A percentile compares a stretch with the other conserved stretches of the same genome.
These are phyloP conservation scores for Gossypium davidsonii DNA, from an alignment of 441 rosid genomes.

Conservation along the genomic window DNA sequence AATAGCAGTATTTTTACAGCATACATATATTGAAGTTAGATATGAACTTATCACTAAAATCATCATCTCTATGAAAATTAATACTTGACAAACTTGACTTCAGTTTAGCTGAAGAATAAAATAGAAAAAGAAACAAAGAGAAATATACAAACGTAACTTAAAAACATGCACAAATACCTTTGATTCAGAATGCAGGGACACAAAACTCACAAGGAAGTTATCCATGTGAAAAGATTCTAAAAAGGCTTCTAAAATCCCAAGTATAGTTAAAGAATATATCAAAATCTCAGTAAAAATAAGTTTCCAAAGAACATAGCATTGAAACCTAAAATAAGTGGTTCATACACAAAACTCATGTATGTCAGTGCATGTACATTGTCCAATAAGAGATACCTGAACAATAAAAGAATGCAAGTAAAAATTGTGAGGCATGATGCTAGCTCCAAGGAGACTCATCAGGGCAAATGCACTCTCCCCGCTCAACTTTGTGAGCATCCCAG, in stretches of 20 bases:
- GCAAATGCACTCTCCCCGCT: slow-evolving; percentile 73
- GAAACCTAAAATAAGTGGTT: neutral
- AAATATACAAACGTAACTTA: neutral
- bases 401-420: slow-evolving; percentile 92
- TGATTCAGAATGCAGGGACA: neutral
- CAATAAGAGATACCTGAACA: slow-evolving; percentile 50
- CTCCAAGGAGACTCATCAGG: slow-evolving; percentile 98
- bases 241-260: neutral
- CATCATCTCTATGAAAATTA: too few relatives aligned
- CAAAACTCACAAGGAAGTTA: neutral
- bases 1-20: too few relatives aligned
- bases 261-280: neutral
- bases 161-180: neutral
- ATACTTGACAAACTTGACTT: neutral
- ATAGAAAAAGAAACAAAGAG: neutral
- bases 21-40: too few relatives aligned
- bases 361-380: neutral
- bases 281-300: neutral
- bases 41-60: too few relatives aligned
- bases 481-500: slow-evolving; percentile 48
- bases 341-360: neutral
- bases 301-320: neutral
- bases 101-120: neutral
- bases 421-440: slow-evolving; percentile 91
- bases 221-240: neutral